A percentile compares a stretch with the other conserved stretches of the same genome.
These are phyloP conservation scores for Cryphonectria naterciae DNA, from an alignment of 2,329 filamentous ascomycete genomes.

Conservation along the genomic window DNA sequence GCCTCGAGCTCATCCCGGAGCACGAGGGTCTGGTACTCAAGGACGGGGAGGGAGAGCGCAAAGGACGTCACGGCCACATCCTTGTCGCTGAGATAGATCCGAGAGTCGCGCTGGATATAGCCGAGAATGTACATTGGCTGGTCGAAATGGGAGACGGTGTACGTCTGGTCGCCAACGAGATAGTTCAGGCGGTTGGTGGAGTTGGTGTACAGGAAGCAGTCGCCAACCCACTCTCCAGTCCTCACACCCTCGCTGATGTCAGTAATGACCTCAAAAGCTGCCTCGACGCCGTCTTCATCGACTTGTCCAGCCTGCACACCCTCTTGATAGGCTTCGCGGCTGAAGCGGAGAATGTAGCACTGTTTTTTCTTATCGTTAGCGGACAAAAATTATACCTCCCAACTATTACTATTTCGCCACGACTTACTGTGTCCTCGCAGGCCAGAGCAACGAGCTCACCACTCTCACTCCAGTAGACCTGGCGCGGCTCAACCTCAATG, in stretches of 20 bases:
- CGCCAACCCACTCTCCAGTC: conserved; percentile 96
- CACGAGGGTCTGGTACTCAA: conserved; percentile 96
- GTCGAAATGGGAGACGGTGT: conserved; percentile 97
- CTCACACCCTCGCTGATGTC: conserved; percentile 93
- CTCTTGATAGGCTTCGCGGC: conserved; percentile 83
- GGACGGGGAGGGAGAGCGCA: conserved; percentile 84
- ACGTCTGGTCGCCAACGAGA: conserved; percentile 95
- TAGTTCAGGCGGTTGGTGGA: conserved; percentile 96
- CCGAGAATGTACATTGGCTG: conserved; percentile 92
- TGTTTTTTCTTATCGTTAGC: background rate
- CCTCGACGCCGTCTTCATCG: conserved; percentile 90
- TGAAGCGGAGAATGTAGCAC: conserved; percentile 85
- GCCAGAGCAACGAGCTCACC: conserved; percentile 91
- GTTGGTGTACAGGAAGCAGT: conserved; percentile 99
- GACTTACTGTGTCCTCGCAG: conserved; percentile 81
- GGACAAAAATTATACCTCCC: background rate
- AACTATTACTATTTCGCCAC: background rate
- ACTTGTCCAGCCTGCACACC: conserved; percentile 81
- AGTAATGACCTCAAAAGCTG: conserved; percentile 94
- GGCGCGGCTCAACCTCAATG: conserved; percentile 77
- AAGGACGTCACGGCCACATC: conserved; percentile 93
- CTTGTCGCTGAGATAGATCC: conserved; percentile 94
- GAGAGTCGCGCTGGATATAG: conserved; percentile 93
- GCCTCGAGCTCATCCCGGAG: conserved; percentile 92
- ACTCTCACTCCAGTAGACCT: conserved; percentile 97